These are phyloP conservation scores for Aspergillus persii DNA, from an alignment of 2,329 filamentous ascomycete genomes.

Conservation along the genomic window DNA sequence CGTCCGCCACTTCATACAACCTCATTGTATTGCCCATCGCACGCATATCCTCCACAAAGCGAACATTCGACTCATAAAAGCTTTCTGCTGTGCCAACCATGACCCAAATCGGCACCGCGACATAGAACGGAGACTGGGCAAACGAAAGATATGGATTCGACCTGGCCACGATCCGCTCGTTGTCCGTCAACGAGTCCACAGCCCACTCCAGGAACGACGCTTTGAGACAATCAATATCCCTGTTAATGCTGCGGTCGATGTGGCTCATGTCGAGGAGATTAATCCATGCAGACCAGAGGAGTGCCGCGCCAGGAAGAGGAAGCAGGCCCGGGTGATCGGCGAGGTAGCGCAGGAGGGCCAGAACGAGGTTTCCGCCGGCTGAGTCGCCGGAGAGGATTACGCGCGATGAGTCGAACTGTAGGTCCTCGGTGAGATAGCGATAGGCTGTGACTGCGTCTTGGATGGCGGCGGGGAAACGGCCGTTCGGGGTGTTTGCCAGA, in stretches of 20 bases:
- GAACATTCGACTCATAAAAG: background rate
- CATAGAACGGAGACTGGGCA: background rate
- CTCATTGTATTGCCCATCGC: background rate
- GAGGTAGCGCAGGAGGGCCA: background rate
- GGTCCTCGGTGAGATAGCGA: background rate
- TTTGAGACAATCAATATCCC: background rate
- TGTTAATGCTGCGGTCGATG: background rate
- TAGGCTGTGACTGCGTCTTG: background rate
- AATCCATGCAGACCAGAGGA: background rate
- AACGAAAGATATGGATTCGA: background rate
- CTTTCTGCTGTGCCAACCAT: background rate
- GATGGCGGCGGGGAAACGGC: background rate
- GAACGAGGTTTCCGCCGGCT: conserved; percentile 29
- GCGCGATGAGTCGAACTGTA: background rate
- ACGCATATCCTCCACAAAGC: background rate
- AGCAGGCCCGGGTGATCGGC: background rate
- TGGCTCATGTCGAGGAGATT: background rate
- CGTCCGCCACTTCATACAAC: background rate
- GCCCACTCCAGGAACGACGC: background rate
- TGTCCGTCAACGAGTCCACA: background rate
- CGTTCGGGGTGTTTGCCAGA: background rate
- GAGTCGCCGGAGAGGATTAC: conserved; percentile 23
- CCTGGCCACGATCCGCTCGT: background rate
- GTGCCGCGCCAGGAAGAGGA: background rate
- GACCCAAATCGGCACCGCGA: background rate